A percentile compares a stretch with the other conserved stretches of the same genome.
phyloP scores from a whole-genome alignment of 768 basidiomycete species.

The Mycena polygramma region DNA sequence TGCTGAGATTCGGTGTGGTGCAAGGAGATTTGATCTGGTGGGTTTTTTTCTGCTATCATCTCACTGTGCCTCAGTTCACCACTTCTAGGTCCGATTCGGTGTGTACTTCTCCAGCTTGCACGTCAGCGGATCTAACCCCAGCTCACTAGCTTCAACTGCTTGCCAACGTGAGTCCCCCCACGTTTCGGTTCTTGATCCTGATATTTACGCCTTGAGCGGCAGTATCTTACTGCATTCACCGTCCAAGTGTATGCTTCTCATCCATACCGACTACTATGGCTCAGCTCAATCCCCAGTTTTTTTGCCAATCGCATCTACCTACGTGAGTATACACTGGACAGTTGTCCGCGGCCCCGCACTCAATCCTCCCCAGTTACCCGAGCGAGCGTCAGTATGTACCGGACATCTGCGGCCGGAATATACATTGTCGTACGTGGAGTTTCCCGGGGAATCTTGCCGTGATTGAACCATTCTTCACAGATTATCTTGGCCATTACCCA shows the following conservation, averaged over 20 bases:
- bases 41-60: not conserved
- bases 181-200: not conserved
- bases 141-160: conserved; percentile 27
- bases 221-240: conserved; percentile 31
- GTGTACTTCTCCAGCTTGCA: not conserved
- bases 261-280: not conserved
- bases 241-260: conserved; percentile 23
- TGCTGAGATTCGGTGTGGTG: not conserved
- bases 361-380: not conserved
- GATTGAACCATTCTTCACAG: not conserved
- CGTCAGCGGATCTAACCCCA: not conserved
- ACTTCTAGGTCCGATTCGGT: conserved; percentile 28
- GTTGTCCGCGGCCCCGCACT: no score
- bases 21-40: conserved; percentile 30
- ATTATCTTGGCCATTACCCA: conserved; percentile 17
- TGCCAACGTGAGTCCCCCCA: conserved; percentile 24
- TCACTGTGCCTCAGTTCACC: not conserved
- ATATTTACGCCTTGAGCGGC: not conserved
- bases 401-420: not conserved
- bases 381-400: not conserved
- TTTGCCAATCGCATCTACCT: conserved; percentile 17
- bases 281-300: not conserved
- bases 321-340: not conserved
- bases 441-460: not conserved
- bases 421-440: not conserved